Evolutionary conservation across 2,329 filamentous ascomycete species (phyloP), one percentile per base, ranked within the genome.

Genomic region (Hirsutella thompsonii): DNA sequence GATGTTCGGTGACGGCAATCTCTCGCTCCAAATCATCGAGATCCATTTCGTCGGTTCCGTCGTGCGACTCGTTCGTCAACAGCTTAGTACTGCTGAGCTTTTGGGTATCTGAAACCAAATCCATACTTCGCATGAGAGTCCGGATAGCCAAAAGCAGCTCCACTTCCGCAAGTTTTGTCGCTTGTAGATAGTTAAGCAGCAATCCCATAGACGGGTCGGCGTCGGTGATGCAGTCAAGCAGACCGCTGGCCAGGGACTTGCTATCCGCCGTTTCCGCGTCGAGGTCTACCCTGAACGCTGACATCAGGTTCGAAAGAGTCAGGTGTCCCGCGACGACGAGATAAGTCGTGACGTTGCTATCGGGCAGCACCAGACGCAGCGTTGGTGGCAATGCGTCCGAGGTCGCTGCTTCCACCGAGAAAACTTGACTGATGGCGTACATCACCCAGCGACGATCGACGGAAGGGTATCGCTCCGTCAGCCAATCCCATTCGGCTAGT

Each of bases 141-240:
- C 76, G 72, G 40, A 88, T 72, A 4, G 78, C 74, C 42, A 79
- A 64, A 2, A 86, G 68, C 5, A 88, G 66, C 54, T 88, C 83
- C 3, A 70, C 62, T 33, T 81, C 67, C 3, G 77, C 75, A 16
- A 87, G 68, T 50, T 76, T 74, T 8, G 81, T 82, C 5, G 72
- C 70, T 32, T 75, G 73, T 6, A 89, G 64, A 44, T 85, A 76
- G 42, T 71, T 72, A 35, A 80, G 68, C 32, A 88, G 66, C 2
- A 86, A 63, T 39, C 79, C 74, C 56, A 86, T 71, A 28, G 78
- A 76, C 3, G 77, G 73, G 50, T 88, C 83, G n/a, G 79, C 67
- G 38, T 79, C 69, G 1, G 73, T 69, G 30, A 88, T 62, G 36
- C 79, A 67, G 36, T 68, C 60, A 19, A 84, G 70, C 4, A 88